phyloP scores from a whole-genome alignment of 2,329 filamentous ascomycete genomes.

The Monilinia laxa region DNA sequence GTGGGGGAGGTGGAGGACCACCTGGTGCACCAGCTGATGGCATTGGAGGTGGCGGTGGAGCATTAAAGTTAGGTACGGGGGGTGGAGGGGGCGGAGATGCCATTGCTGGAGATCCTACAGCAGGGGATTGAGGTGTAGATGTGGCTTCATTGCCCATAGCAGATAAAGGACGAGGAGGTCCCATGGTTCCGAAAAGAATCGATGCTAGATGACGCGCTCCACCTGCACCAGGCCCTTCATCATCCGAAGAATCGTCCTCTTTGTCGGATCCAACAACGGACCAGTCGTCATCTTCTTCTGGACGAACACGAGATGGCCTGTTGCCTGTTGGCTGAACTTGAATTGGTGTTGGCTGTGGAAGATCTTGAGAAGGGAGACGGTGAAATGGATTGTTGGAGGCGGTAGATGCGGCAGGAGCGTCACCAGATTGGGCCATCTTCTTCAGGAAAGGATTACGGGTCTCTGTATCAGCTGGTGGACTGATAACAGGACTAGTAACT shows the following conservation, averaged over 20 bases:
- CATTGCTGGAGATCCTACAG: conserved; percentile 43
- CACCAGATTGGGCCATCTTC: conserved; percentile 70
- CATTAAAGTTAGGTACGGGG: conserved; percentile 47
- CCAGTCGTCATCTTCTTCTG: conserved; percentile 82
- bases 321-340: conserved; percentile 45
- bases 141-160: conserved; percentile 69
- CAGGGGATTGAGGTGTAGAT: conserved; percentile 45
- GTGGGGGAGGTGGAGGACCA: conserved; percentile 41
- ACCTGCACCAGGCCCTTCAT: conserved; percentile 74
- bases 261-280: conserved; percentile 73
- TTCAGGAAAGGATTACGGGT: conserved; percentile 95
- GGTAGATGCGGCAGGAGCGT: conserved; percentile 51
- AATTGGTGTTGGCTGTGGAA: conserved; percentile 45
- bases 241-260: conserved; percentile 71
- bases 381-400: conserved; percentile 96
- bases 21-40: conserved; percentile 46
- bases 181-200: conserved; percentile 96
- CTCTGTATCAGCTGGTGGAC: conserved; percentile 63
- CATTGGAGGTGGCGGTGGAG: conserved; percentile 50
- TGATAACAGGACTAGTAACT: conserved; percentile 41
- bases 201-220: conserved; percentile 90
- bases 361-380: conserved; percentile 67
- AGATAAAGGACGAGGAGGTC: conserved; percentile 82
- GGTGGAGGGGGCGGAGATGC: conserved; percentile 49
- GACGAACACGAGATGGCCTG: conserved; percentile 55